Evolutionary conservation across 2,329 filamentous ascomycete genomes (phyloP), one percentile per base, ranked within the genome.

Genomic region (Phyllosticta ampelicida): DNA sequence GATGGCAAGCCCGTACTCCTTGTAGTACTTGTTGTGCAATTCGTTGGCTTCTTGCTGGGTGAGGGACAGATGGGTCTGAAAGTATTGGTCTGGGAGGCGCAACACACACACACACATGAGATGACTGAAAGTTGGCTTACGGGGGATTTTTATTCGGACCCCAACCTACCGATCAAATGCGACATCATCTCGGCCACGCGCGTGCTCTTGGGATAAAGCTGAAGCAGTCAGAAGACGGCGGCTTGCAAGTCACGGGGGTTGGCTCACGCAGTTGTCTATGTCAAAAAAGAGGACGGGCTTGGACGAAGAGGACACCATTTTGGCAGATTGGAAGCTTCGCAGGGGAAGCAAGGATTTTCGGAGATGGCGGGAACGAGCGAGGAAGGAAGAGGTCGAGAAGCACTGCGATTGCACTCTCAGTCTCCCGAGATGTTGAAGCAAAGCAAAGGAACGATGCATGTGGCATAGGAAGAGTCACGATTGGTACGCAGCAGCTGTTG

Each of bases 1-100:
- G 63, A 99, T 95, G 28, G 94, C 94, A n/a, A 99, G 83, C 28
- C 95, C 94, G 70, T 99, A 99, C 71, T 89, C 90, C 67, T 85
- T 86, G 77, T 97, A 99, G 77, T 99, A 99, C 66, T 91, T 88
- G 71, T 84, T 80, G 73, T 97, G 94, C 23, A 99, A 82, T 66
- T 86, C 81, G 61, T 83, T 83, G n/a, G 94, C 94, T 60, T 97
- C 92, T 57, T 89, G 80, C 64, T 79, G 78, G 1, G 82, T 79
- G 2, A 97, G 77, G 20, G 84, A 81, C 3, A 97, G 82, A 70
- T 96, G 90, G 56, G 73, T 76, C 62, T 80, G 71, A 66, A 86
- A 85, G 70, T 83, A 86, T 59, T 77, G 69, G 68, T 85, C 80
- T 81, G 61, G 9, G 10, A 19, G 68, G 61, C n/a, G 74, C 76